Conservation (phyloP, 108 stramenopile genomes). For the Discostella stelligeroides region DNA sequence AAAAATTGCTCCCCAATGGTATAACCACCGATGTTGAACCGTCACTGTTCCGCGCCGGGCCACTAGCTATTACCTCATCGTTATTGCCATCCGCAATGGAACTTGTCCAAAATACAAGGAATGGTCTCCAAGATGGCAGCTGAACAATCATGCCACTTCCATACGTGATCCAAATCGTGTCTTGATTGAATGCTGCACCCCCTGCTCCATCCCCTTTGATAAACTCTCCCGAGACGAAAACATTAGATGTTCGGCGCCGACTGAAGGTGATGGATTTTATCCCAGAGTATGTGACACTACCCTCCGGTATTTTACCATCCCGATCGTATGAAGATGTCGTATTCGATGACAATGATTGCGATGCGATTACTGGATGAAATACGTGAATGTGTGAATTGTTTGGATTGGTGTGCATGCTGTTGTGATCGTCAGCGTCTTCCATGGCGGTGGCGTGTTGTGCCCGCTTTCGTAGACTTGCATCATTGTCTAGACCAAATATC, state of each 20-base stretch:
- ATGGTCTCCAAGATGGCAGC: slow-evolving; percentile 72
- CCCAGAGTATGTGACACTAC: slow-evolving; percentile 7
- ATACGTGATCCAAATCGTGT: slow-evolving; percentile 71
- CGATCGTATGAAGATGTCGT: not conserved
- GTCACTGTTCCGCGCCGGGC: no score
- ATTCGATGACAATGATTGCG: slow-evolving; percentile 2
- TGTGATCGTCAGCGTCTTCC: not conserved
- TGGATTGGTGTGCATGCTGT: slow-evolving; percentile 4
- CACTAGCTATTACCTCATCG: slow-evolving; percentile 6
- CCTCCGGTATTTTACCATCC: not conserved
- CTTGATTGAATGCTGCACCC: slow-evolving; percentile 13
- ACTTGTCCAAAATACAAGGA: slow-evolving; percentile 49
- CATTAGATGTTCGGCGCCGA: not conserved
- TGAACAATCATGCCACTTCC: slow-evolving; percentile 72
- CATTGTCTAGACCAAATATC: slow-evolving; percentile 10
- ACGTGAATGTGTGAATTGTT: slow-evolving; percentile 24
- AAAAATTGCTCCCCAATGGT: slow-evolving; percentile 37
- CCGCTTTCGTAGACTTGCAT: not conserved
- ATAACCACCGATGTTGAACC: slow-evolving; percentile 15
- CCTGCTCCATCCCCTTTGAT: not conserved
- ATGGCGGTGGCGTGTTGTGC: slow-evolving; percentile 3
- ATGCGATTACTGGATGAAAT: slow-evolving; percentile 27
- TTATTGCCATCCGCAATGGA: slow-evolving; percentile 24
- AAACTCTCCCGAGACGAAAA: not conserved
- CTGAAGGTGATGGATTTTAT: slow-evolving; percentile 16